A percentile compares a stretch with the other conserved stretches of the same genome.
phyloP scores from a whole-genome alignment of 352 stramenopile genomes.

The Phytophthora macrochlamydospora region DNA sequence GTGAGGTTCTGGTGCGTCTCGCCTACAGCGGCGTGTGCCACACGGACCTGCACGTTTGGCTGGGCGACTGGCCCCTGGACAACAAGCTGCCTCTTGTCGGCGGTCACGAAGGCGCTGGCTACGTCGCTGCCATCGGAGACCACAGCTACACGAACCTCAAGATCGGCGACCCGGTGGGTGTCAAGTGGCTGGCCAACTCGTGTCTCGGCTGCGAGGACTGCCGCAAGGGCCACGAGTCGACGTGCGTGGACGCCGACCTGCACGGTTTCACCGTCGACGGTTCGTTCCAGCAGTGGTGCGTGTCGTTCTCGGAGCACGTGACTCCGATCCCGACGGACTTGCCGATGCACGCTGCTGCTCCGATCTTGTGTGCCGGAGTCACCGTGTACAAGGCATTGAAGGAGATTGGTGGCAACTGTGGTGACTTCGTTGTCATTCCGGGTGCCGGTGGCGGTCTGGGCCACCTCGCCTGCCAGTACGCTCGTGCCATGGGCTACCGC shows the following conservation, averaged over 20 bases:
- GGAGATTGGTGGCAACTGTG: conserved; percentile 46
- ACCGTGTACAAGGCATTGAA: conserved; percentile 84
- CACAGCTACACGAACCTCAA: conserved; percentile 42
- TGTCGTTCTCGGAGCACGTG: conserved; percentile 70
- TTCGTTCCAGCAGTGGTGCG: conserved; percentile 56
- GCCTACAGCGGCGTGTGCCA: conserved; percentile 53
- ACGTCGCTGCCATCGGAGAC: conserved; percentile 43
- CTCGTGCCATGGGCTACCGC: conserved; percentile 62
- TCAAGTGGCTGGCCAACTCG: conserved; percentile 48
- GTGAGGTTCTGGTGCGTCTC: conserved; percentile 52
- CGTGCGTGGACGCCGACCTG: conserved; percentile 29
- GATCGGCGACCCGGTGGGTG: conserved; percentile 42
- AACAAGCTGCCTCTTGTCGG: conserved; percentile 45
- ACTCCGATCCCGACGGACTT: conserved; percentile 65
- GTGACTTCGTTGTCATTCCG: conserved; percentile 56
- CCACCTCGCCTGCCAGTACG: conserved; percentile 83
- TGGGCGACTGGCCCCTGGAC: conserved; percentile 34
- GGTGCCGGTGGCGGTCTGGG: conserved; percentile 74
- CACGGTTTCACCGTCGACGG: conserved; percentile 33
- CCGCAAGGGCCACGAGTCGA: conserved; percentile 45
- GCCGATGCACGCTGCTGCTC: conserved; percentile 41
- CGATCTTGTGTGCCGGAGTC: conserved; percentile 86
- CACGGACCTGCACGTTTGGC: conserved; percentile 47
- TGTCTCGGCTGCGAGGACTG: conserved; percentile 49
- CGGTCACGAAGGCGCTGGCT: conserved; percentile 54